Conservation (phyloP, 108 stramenopile species). For the Stephanodiscus triporus region DNA sequence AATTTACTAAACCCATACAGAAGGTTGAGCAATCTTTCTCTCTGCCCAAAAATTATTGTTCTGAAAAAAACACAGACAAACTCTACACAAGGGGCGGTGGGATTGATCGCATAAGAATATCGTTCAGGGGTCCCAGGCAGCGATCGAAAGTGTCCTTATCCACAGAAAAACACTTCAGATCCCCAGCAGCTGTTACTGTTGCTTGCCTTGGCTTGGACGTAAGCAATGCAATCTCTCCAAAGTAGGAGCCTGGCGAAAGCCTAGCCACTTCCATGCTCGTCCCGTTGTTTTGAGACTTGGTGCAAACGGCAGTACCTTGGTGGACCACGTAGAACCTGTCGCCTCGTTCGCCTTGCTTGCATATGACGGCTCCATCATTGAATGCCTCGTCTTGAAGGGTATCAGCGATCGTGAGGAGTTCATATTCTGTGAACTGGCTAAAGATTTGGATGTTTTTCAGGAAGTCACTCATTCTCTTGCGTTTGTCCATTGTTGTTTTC, state of each 20-base stretch:
- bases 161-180: conserved; percentile 59
- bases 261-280: conserved; percentile 44
- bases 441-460: conserved; percentile 30
- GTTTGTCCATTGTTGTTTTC: conserved; percentile 27
- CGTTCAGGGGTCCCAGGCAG: conserved; percentile 67
- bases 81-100: neutral
- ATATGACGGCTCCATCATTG: conserved; percentile 46
- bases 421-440: conserved; percentile 30
- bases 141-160: conserved; percentile 77
- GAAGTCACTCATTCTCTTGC: conserved; percentile 19
- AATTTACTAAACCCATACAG: no score
- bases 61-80: no score
- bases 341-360: conserved; percentile 59
- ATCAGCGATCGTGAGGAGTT: conserved; percentile 47
- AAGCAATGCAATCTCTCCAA: conserved; percentile 77
- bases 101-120: conserved; percentile 74
- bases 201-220: conserved; percentile 69
- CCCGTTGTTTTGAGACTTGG: conserved; percentile 27
- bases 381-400: conserved; percentile 51
- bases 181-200: conserved; percentile 64
- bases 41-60: no score
- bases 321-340: conserved; percentile 67
- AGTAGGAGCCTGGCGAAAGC: conserved; percentile 56
- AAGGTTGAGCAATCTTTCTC: no score
- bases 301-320: conserved; percentile 57